These are phyloP conservation scores for Lentinula raphanica DNA, from an alignment of 768 basidiomycete species.

Conservation along the genomic window DNA sequence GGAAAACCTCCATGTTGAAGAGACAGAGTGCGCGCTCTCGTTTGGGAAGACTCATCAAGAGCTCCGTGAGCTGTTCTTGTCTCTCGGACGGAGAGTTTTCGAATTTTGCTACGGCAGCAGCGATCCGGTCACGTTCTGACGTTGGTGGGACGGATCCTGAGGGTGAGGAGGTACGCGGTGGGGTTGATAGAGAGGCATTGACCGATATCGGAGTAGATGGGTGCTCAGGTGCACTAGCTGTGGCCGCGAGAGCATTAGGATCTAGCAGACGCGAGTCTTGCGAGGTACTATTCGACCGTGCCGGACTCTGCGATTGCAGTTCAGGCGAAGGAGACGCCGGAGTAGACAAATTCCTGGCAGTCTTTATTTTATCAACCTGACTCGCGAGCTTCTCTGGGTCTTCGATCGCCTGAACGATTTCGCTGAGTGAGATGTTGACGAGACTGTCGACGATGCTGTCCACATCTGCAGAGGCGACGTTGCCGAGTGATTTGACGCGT, in stretches of 20 bases:
- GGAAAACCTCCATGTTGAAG: conserved; percentile 79
- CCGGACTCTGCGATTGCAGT: conserved; percentile 44
- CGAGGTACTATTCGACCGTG: conserved; percentile 48
- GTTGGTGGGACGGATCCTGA: conserved; percentile 52
- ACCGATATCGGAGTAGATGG: conserved; percentile 83
- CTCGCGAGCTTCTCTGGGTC: conserved; percentile 61
- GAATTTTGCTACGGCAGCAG: conserved; percentile 57
- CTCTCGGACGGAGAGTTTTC: conserved; percentile 41
- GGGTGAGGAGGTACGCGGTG: conserved; percentile 81
- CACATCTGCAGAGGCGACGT: conserved; percentile 51
- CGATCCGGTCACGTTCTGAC: conserved; percentile 74
- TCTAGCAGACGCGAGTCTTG: conserved; percentile 72
- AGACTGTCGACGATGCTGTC: conserved; percentile 69
- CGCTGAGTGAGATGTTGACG: conserved; percentile 63
- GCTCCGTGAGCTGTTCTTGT: conserved; percentile 62
- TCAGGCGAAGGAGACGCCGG: conserved; percentile 25
- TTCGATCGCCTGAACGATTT: conserved; percentile 73
- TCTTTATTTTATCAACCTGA: conserved; percentile 46
- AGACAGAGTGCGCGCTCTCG: conserved; percentile 87
- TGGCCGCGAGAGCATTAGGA: conserved; percentile 57
- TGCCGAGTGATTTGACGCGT: conserved; percentile 55
- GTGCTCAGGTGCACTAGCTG: conserved; percentile 86
- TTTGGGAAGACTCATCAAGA: conserved; percentile 83
- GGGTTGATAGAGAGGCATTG: conserved; percentile 66
- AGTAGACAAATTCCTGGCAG: conserved; percentile 17